A percentile compares a stretch with the other conserved stretches of the same genome.
Evolutionary conservation across 2,329 filamentous ascomycete genomes (phyloP).

Genomic region (Aspergillus jensenii): DNA sequence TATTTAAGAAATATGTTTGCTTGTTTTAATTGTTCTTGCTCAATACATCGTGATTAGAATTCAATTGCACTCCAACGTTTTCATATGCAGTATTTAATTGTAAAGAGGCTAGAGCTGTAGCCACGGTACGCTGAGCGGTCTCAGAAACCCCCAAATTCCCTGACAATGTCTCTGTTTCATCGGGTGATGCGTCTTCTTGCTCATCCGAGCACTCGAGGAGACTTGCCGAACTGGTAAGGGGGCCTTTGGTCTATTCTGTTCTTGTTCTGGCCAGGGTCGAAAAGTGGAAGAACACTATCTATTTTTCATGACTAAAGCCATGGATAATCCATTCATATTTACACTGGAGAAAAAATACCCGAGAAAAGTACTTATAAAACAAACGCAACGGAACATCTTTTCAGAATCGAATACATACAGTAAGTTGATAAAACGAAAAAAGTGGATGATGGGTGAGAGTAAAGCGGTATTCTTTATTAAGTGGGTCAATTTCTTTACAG

Average conservation of each 20-base stretch:
- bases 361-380: background rate
- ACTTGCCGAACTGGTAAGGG: background rate
- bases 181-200: background rate
- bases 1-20: background rate
- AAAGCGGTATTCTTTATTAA: background rate
- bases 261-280: background rate
- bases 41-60: background rate
- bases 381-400: background rate
- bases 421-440: background rate
- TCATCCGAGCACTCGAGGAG: background rate
- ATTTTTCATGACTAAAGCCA: background rate
- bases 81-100: background rate
- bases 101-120: no score
- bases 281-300: background rate
- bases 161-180: background rate
- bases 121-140: background rate
- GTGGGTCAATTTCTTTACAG: constrained; percentile 20
- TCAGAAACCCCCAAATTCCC: background rate
- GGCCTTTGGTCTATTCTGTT: background rate
- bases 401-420: background rate
- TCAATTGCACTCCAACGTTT: background rate
- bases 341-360: background rate
- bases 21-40: background rate
- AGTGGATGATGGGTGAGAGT: background rate
- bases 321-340: background rate